phyloP scores from a whole-genome alignment of 2,329 filamentous ascomycete species.

The Lachnellula cervina region DNA sequence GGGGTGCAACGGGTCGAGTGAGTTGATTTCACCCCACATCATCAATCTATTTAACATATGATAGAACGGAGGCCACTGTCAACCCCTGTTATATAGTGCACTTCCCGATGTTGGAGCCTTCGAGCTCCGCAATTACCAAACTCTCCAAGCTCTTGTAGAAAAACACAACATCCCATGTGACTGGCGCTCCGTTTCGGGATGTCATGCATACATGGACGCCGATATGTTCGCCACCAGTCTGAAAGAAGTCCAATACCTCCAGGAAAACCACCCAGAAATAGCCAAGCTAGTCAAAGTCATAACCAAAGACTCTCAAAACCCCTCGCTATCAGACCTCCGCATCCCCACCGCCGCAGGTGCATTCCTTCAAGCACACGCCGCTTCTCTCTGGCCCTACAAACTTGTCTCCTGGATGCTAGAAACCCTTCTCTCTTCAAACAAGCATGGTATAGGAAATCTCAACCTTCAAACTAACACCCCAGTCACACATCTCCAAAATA shows the following conservation, averaged over 20 bases:
- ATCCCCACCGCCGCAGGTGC: conserved; percentile 56
- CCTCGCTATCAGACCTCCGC: conserved; percentile 46
- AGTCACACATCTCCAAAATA: conserved; percentile 45
- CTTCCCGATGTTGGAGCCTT: conserved; percentile 61
- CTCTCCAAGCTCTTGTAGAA: conserved; percentile 53
- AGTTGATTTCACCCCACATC: conserved; percentile 32
- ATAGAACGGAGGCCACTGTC: conserved; percentile 69
- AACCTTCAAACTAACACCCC: conserved; percentile 74
- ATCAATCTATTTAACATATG: conserved; percentile 2
- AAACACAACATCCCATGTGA: conserved; percentile 61
- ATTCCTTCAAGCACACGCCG: conserved; percentile 60
- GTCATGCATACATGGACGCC: conserved; percentile 57
- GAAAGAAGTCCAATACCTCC: conserved; percentile 46
- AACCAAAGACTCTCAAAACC: conserved; percentile 27
- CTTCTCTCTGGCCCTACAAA: conserved; percentile 79
- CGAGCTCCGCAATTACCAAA: conserved; percentile 64
- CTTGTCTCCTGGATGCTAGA: conserved; percentile 69
- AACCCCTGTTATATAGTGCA: conserved; percentile 61
- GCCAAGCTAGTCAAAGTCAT: conserved; percentile 37
- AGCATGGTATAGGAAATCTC: conserved; percentile 17
- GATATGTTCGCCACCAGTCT: conserved; percentile 50
- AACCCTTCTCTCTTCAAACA: conserved; percentile 16
- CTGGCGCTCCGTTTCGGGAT: conserved; percentile 58
- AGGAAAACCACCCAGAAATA: conserved; percentile 51
- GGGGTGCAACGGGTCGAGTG: conserved; percentile 77